These are phyloP conservation scores for Rutstroemia sp. DNA, from an alignment of 2,329 filamentous ascomycete genomes.

Conservation along the genomic window DNA sequence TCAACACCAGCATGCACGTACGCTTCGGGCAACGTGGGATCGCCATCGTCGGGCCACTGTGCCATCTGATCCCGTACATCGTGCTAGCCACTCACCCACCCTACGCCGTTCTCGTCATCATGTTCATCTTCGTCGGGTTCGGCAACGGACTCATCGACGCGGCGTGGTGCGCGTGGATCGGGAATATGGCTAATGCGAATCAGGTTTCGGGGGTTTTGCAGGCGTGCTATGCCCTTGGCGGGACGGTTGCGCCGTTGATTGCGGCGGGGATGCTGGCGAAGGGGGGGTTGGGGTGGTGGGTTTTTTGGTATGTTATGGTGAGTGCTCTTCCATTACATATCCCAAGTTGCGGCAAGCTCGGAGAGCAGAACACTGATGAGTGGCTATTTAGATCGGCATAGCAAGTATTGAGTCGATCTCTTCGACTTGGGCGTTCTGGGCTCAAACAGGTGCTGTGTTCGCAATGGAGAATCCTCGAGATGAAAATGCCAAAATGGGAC, in stretches of 20 bases:
- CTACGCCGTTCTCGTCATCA: constrained; percentile 57
- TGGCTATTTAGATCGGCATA: constrained; percentile 39
- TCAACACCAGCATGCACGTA: constrained; percentile 56
- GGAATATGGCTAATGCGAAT: constrained; percentile 61
- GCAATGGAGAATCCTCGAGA: constrained; percentile 44
- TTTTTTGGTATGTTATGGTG: constrained; percentile 72
- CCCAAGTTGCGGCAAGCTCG: not conserved
- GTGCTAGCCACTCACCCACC: constrained; percentile 58
- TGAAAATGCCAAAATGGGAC: constrained; percentile 8
- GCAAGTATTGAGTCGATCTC: constrained; percentile 47
- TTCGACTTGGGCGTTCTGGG: constrained; percentile 53
- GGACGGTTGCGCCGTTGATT: constrained; percentile 51
- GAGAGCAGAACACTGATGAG: not conserved
- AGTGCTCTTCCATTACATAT: too few relatives aligned
- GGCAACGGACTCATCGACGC: constrained; percentile 62
- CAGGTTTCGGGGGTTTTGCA: constrained; percentile 69
- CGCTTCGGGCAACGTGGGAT: constrained; percentile 53
- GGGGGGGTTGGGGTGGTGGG: constrained; percentile 56
- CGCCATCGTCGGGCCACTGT: constrained; percentile 24
- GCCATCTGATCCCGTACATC: constrained; percentile 15
- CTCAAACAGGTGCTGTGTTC: constrained; percentile 49
- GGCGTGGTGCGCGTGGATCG: constrained; percentile 54
- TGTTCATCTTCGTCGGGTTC: constrained; percentile 59
- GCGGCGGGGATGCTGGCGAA: constrained; percentile 51
- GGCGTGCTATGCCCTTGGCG: constrained; percentile 65